These are phyloP conservation scores for Senna siamea DNA, from an alignment of 306 rosid genomes.

Conservation along the genomic window DNA sequence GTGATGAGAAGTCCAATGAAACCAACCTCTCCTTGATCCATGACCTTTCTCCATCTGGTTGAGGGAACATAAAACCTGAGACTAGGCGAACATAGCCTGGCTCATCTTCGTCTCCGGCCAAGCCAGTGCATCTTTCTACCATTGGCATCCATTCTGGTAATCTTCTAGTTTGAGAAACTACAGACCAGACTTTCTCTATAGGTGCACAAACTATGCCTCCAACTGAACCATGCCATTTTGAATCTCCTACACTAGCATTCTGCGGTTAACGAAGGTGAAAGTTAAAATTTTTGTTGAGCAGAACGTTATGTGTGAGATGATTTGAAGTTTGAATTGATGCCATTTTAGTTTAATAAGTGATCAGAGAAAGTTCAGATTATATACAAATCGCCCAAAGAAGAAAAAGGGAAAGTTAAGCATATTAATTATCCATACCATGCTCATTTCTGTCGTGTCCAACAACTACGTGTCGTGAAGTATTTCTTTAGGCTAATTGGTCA, in stretches of 20 bases:
- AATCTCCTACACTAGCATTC: constrained; percentile 47
- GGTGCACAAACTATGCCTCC: constrained; percentile 66
- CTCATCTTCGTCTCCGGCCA: constrained; percentile 66
- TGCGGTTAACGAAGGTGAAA: constrained; percentile 22
- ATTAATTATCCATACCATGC: constrained; percentile 39
- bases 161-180: constrained; percentile 65
- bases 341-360: not conserved
- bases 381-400: not conserved
- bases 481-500: constrained; percentile 1
- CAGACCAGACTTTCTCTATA: constrained; percentile 62
- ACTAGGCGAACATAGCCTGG: constrained; percentile 63
- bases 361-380: constrained; percentile 10
- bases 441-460: constrained; percentile 22
- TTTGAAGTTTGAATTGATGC: not conserved
- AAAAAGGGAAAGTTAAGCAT: not conserved
- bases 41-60: constrained; percentile 77
- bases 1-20: constrained; percentile 55
- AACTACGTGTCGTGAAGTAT: not conserved
- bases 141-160: constrained; percentile 78
- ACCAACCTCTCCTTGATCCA: constrained; percentile 88
- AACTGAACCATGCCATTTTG: constrained; percentile 74
- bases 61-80: constrained; percentile 87
- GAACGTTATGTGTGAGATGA: not conserved
- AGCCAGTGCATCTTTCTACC: constrained; percentile 71
- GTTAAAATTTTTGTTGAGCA: not conserved